phyloP scores from a whole-genome alignment of 176 grass and related monocot species.

The Oryza glumipatula region DNA sequence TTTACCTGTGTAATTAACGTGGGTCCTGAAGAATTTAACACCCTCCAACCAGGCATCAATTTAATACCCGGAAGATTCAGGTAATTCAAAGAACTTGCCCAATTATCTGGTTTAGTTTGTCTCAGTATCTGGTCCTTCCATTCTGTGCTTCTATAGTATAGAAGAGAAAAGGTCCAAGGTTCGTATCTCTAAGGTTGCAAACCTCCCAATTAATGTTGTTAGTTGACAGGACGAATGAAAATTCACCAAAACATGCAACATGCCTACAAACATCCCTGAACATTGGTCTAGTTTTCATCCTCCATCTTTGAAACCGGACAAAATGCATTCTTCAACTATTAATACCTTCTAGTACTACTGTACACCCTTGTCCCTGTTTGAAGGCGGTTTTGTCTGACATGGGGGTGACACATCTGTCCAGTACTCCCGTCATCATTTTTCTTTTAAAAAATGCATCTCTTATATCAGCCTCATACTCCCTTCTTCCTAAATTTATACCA shows the following conservation, averaged over 20 bases:
- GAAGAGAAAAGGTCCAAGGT: background rate
- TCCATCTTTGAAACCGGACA: no score
- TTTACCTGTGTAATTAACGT: background rate
- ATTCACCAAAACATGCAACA: slow-evolving; percentile 9
- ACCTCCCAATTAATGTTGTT: background rate
- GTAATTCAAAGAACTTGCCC: slow-evolving; percentile 23
- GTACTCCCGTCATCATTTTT: no score
- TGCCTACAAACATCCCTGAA: background rate
- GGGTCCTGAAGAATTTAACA: background rate
- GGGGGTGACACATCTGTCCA: no score
- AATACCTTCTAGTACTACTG: no score
- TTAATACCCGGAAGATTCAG: background rate
- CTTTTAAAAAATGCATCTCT: no score
- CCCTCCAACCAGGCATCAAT: background rate
- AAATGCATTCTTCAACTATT: no score
- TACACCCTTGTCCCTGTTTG: no score
- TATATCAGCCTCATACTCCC: no score
- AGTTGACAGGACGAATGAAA: background rate
- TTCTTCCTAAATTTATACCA: no score
- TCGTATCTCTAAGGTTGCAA: no score
- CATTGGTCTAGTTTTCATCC: no score
- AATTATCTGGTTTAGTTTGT: background rate
- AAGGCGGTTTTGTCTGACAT: no score
- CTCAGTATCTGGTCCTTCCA: background rate
- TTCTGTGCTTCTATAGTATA: background rate